These are phyloP conservation scores for Jimgerdemannia lactiflua DNA, from an alignment of 192 early-diverging fungal genomes.

Conservation along the genomic window DNA sequence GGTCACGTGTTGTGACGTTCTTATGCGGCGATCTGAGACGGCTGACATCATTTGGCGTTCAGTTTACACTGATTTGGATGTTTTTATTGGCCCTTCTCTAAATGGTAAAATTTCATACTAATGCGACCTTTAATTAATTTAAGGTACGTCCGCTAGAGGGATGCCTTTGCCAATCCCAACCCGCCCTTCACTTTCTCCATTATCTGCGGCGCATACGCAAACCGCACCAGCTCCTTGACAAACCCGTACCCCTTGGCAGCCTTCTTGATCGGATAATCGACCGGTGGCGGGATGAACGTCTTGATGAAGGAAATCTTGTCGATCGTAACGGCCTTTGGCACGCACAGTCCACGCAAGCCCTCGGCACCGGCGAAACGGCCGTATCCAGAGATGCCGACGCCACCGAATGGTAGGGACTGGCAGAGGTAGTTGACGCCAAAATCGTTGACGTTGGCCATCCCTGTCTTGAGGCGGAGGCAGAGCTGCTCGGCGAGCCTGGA, in stretches of 20 bases:
- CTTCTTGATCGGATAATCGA: constrained; percentile 73
- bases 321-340: constrained; percentile 66
- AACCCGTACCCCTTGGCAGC: constrained; percentile 50
- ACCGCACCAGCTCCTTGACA: constrained; percentile 51
- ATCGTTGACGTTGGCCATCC: constrained; percentile 87
- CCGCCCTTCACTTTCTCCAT: constrained; percentile 47
- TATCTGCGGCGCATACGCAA: constrained; percentile 47
- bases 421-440: constrained; percentile 85
- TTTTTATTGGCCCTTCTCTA: neutral
- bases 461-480: constrained; percentile 59
- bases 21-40: neutral
- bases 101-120: too few relatives aligned
- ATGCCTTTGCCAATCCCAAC: constrained; percentile 48
- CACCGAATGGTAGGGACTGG: constrained; percentile 80
- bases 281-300: constrained; percentile 69
- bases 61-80: too few relatives aligned
- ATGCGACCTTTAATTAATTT: neutral
- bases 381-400: constrained; percentile 75
- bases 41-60: neutral
- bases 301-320: constrained; percentile 66
- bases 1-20: neutral
- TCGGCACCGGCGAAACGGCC: constrained; percentile 73
- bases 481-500: constrained; percentile 56
- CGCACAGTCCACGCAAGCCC: constrained; percentile 68
- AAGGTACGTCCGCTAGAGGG: constrained; percentile 16